Conservation (phyloP, 2,329 filamentous ascomycete species). For the Raffaelea arxii region DNA sequence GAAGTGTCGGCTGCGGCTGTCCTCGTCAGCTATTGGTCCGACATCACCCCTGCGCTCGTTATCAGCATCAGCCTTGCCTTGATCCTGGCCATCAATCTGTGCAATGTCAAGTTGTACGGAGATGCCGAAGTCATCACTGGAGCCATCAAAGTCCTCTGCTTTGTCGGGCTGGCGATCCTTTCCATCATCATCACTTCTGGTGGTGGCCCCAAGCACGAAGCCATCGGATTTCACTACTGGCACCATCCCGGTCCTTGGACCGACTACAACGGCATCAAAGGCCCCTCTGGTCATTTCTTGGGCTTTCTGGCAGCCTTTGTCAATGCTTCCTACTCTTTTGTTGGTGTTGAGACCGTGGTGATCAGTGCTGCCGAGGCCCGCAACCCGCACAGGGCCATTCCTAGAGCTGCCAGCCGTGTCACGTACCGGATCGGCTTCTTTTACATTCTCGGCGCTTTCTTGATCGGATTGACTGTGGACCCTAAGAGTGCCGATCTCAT, state of each 20-base stretch:
- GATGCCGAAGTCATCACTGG: constrained; percentile 1
- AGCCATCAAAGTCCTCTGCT: constrained; percentile 9
- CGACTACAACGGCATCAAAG: constrained; percentile 11
- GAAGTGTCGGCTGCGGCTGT: not conserved
- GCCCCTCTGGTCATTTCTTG: constrained; percentile 12
- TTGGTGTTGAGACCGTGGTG: constrained; percentile 1
- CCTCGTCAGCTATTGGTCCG: not conserved
- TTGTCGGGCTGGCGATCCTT: constrained; percentile 12
- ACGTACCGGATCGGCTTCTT: constrained; percentile 13
- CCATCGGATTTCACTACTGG: constrained; percentile 14
- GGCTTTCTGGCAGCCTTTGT: constrained; percentile 12
- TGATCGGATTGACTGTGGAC: constrained; percentile 13
- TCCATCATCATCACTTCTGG: constrained; percentile 13
- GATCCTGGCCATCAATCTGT: not conserved
- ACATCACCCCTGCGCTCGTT: not conserved
- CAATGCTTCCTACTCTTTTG: constrained; percentile 5
- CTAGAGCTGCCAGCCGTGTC: constrained; percentile 11
- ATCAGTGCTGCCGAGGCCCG: constrained; percentile 12
- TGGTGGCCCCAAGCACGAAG: constrained; percentile 10
- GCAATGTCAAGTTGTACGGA: not conserved
- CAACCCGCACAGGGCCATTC: constrained; percentile 12
- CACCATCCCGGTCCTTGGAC: constrained; percentile 12
- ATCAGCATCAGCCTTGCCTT: not conserved
- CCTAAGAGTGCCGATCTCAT: not conserved
- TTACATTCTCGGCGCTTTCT: constrained; percentile 12